Evolutionary conservation across 1,139 yeast species (phyloP), one percentile per base, ranked within the genome.

Genomic region (Sporopachydermia cereana): DNA sequence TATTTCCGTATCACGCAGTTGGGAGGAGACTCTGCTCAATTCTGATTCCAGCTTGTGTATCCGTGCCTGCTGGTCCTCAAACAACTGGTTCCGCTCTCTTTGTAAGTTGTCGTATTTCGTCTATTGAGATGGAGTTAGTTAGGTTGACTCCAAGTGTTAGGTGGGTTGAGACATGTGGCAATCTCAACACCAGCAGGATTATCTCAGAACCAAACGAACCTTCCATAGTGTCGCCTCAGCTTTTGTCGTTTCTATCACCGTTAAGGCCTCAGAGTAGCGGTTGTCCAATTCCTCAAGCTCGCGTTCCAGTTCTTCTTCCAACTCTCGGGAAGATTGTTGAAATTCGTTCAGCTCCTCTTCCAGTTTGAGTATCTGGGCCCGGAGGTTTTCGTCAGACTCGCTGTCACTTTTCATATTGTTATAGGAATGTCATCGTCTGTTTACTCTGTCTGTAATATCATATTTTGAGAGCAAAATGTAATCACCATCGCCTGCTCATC

Each of bases 271-370:
- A 9, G 12, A 12, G 5, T 7, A 7, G 20, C n/a, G 9, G 5
- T 21, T 5, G 39, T 34, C 39, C 9, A 21, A 34, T 20, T 34
- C 39, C 39, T 34, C 39, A 7, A 34, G 39, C n/a, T 34, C 22
- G 9, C 39, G 9, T 34, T 34, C 39, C 22, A 34, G n/a, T 20
- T 34, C 39, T n/a, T 34, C 39, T 34, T 34, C 39, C 5, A 34
- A n/a, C n/a, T 34, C 39, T 34, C n/a, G 5, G 18, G 39, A 34
- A 7, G 39, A 34, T 20, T 7, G 39, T 34, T 34, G 39, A 34
- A 34, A 34, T 21, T 34, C 39, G 17, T 34, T 34, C 22, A 34
- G 22, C 39, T 34, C 39, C 5, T 34, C 39, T 34, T 34, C 39
- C 5, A 34, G 39, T 7, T n/a, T 7, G 5, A 34, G n/a, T 5